Evolutionary conservation across 108 stramenopile species (phyloP), one percentile per base, ranked within the genome.

Genomic region (Fistulifera solaris): DNA sequence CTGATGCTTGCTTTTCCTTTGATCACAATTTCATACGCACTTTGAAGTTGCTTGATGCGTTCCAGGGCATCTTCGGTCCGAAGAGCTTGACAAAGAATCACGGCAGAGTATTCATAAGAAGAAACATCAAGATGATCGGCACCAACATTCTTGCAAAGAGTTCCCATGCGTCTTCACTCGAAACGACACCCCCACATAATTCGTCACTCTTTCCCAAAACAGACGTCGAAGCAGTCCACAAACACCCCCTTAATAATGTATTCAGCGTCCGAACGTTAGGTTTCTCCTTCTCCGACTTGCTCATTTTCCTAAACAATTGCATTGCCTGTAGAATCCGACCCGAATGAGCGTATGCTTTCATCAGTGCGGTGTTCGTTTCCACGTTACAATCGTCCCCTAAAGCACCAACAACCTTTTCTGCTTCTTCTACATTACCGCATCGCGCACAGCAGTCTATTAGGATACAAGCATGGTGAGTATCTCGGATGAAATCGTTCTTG

Each of bases 261-360:
- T 92, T 92, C 21, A 92, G 53, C 22, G 86, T 87, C 42, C 90
- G 55, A 8, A 85, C 81, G 65, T 87, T 87, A 15, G 86, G 84
- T 16, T 66, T 27, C 35, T 68, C 50, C 13, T 35, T 25, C 48
- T 62, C 56, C 18, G 46, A 27, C 52, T 23, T 48, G 17, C n/a
- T 50, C 78, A 85, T 80, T 28, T 68, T 46, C 15, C 42, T 12
- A 63, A 81, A 92, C 42, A 87, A 40, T 4, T 64, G 59, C 38
- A 70, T 66, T 8, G 83, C 90, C 66, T 83, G 77, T 13, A 46
- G 45, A 62, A 87, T 73, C 43, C 58, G 45, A 21, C 90, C 90
- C 17, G 77, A 70, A 66, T 88, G 86, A 23, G 72, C 74, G 51
- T 81, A 76, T 52, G 77, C 88, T 52, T 90, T 90, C 18, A 91